These are phyloP conservation scores for Penicillium odoratum DNA, from an alignment of 495 filamentous ascomycete genomes.

Conservation along the genomic window DNA sequence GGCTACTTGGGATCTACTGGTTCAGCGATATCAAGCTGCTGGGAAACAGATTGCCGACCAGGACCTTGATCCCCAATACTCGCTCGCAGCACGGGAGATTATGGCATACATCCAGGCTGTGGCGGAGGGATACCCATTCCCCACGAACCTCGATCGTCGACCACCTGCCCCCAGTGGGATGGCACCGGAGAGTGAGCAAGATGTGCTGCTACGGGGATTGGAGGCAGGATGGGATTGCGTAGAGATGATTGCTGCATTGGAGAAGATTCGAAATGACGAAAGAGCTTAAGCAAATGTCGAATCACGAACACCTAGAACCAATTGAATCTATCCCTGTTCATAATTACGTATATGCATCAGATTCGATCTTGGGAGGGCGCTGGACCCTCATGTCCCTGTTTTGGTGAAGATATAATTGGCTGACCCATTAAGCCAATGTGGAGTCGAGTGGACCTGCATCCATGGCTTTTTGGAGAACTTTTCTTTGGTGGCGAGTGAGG, in stretches of 20 bases:
- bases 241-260: slow-evolving; percentile 37
- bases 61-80: slow-evolving; percentile 26
- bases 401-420: neutral
- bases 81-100: slow-evolving; percentile 14
- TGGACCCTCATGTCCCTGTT: neutral
- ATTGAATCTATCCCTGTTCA: neutral
- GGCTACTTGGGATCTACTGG: slow-evolving; percentile 40
- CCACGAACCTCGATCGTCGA: slow-evolving; percentile 53
- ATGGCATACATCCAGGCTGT: slow-evolving; percentile 43
- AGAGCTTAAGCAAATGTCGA: slow-evolving; percentile 14
- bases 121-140: slow-evolving; percentile 58
- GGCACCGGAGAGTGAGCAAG: slow-evolving; percentile 56
- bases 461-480: slow-evolving; percentile 5
- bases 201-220: slow-evolving; percentile 46
- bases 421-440: neutral
- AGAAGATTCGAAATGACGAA: slow-evolving; percentile 36
- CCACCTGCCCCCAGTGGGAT: slow-evolving; percentile 51
- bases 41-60: slow-evolving; percentile 28
- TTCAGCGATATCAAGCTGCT: slow-evolving; percentile 28
- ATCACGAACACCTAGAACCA: neutral
- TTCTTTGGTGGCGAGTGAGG: neutral
- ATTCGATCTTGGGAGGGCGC: neutral
- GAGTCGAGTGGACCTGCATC: slow-evolving; percentile 21
- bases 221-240: slow-evolving; percentile 35
- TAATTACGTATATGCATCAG: neutral